phyloP scores from a whole-genome alignment of 1,284 basidiomycete genomes.

The Taiwanofungus camphoratus region DNA sequence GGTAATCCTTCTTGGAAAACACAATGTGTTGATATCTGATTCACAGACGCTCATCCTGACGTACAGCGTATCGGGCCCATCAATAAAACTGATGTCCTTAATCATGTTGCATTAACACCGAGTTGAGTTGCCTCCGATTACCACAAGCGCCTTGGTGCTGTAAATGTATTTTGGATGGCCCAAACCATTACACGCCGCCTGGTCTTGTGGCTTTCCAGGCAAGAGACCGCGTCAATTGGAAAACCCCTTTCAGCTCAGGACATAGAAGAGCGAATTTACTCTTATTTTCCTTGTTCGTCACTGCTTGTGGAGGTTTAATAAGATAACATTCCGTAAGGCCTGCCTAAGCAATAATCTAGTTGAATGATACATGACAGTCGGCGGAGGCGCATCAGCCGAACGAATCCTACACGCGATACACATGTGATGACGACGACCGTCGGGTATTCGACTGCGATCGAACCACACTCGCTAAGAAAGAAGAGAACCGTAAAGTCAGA shows the following conservation, averaged over 20 bases:
- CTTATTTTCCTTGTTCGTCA: background rate
- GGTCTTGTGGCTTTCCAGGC: too few relatives aligned
- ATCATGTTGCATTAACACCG: constrained; percentile 8
- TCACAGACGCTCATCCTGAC: background rate
- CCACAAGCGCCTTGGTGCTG: too few relatives aligned
- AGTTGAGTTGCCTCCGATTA: too few relatives aligned
- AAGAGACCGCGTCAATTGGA: too few relatives aligned
- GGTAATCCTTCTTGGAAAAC: background rate
- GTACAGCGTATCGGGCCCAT: constrained; percentile 1
- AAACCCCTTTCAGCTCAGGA: background rate
- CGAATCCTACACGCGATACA: constrained; percentile 10
- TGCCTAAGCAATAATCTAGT: constrained; percentile 24
- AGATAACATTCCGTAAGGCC: constrained; percentile 25
- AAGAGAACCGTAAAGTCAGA: constrained; percentile 3
- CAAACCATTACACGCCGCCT: too few relatives aligned
- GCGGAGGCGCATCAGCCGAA: constrained; percentile 11
- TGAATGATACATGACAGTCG: constrained; percentile 25
- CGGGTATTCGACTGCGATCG: constrained; percentile 7
- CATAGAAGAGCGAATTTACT: background rate
- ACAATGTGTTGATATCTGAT: background rate
- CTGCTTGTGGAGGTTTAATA: constrained; percentile 15
- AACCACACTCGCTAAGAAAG: constrained; percentile 5
- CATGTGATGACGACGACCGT: constrained; percentile 8
- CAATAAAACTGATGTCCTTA: constrained; percentile 5
- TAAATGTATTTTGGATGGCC: too few relatives aligned